A percentile compares a stretch with the other conserved stretches of the same genome.
Conservation (phyloP, 2,329 filamentous ascomycete species). For the Ophiostoma perfectum region DNA sequence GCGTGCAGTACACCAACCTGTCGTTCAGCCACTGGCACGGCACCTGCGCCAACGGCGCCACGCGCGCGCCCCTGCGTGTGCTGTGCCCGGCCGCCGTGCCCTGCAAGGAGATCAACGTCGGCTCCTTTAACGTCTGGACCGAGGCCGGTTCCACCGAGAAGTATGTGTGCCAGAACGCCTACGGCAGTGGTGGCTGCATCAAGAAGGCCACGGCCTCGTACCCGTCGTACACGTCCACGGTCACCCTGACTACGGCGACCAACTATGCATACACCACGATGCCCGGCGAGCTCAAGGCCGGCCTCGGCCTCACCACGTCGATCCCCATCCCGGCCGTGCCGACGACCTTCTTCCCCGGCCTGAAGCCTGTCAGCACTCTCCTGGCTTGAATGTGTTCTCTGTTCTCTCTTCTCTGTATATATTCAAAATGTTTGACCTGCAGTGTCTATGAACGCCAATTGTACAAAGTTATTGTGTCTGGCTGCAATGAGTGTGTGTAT, state of each 20-base stretch:
- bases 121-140: constrained; percentile 28
- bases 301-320: constrained; percentile 24
- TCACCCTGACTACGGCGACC: constrained; percentile 4
- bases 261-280: constrained; percentile 22
- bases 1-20: constrained; percentile 49
- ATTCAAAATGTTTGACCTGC: not conserved
- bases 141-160: constrained; percentile 23
- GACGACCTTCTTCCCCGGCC: constrained; percentile 27
- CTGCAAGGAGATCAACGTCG: constrained; percentile 26
- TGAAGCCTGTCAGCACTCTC: constrained; percentile 24
- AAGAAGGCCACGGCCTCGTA: not conserved
- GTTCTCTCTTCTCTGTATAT: not conserved
- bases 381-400: not conserved
- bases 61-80: constrained; percentile 50
- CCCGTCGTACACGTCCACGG: constrained; percentile 11
- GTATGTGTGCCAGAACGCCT: constrained; percentile 27
- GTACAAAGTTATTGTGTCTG: not conserved
- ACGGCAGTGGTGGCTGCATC: constrained; percentile 27
- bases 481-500: not conserved
- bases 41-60: constrained; percentile 43
- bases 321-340: constrained; percentile 27
- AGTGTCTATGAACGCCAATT: not conserved
- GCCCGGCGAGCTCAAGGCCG: constrained; percentile 25
- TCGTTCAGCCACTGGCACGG: constrained; percentile 53
- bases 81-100: constrained; percentile 26